A percentile compares a stretch with the other conserved stretches of the same genome.
Evolutionary conservation across 495 filamentous ascomycete species (phyloP).

Genomic region (Xylaria bambusicola): DNA sequence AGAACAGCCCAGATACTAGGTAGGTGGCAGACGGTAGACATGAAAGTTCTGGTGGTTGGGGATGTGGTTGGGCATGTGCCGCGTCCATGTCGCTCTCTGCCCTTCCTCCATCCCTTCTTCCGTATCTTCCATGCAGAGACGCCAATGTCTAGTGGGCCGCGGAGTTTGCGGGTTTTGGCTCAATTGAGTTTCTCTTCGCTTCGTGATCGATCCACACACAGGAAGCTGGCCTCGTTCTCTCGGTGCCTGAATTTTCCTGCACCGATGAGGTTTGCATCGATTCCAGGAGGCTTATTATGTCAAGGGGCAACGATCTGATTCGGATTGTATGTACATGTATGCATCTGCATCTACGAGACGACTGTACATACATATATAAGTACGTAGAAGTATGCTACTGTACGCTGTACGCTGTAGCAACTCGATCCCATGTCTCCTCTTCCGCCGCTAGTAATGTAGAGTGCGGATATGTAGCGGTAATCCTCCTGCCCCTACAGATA

Average conservation of each 20-base stretch:
- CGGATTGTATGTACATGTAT: neutral
- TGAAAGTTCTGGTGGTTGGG: no score
- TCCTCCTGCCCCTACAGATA: conserved; percentile 18
- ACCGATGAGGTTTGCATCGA: no score
- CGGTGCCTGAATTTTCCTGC: no score
- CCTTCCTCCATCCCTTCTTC: neutral
- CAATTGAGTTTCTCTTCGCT: no score
- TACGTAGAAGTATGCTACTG: neutral
- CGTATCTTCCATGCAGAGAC: neutral
- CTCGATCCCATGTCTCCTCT: conserved; percentile 14
- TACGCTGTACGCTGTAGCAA: neutral
- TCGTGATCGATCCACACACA: no score
- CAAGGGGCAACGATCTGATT: no score
- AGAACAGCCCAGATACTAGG: neutral
- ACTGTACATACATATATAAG: neutral
- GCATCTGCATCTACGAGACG: no score
- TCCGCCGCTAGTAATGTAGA: conserved; percentile 26
- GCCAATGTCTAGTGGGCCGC: neutral
- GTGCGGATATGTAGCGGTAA: conserved; percentile 24
- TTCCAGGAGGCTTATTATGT: no score
- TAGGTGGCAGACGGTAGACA: no score
- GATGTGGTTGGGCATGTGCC: no score
- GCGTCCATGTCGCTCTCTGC: no score
- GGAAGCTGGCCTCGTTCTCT: no score
- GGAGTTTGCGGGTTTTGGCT: conserved; percentile 15